Percentiles rank a stretch among this genome's conserved stretches.
phyloP scores from a whole-genome alignment of 1,284 basidiomycete genomes.

The Heterobasidion parviporum region DNA sequence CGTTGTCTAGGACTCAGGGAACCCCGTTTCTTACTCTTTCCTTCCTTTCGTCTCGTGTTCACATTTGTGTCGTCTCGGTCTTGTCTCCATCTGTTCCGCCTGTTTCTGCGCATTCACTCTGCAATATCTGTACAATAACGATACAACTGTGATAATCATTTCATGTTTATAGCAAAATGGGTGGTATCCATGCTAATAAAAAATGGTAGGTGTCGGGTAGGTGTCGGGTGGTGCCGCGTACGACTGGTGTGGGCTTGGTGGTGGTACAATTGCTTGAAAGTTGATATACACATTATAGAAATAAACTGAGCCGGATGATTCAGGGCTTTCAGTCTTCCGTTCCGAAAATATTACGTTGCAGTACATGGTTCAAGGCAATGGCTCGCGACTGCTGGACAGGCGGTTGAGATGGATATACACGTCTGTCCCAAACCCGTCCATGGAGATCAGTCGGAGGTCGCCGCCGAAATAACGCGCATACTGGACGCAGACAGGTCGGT shows the following conservation, averaged over 20 bases:
- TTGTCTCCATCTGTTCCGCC: too few relatives aligned
- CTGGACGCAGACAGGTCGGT: constrained; percentile 25
- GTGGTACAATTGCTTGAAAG: background rate
- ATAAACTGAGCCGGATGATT: too few relatives aligned
- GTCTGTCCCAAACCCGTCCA: constrained; percentile 95
- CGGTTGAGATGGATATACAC: constrained; percentile 89
- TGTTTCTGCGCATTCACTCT: background rate
- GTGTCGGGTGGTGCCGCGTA: too few relatives aligned
- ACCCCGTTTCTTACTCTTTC: too few relatives aligned
- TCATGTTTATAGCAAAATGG: background rate
- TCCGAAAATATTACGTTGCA: too few relatives aligned
- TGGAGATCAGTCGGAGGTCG: constrained; percentile 91
- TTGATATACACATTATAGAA: background rate
- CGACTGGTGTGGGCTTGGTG: too few relatives aligned
- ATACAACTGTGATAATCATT: too few relatives aligned
- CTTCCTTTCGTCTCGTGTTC: too few relatives aligned
- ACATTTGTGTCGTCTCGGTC: too few relatives aligned
- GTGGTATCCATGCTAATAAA: background rate
- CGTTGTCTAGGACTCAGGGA: too few relatives aligned
- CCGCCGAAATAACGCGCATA: constrained; percentile 97
- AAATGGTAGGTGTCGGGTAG: too few relatives aligned
- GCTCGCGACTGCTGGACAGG: constrained; percentile 76
- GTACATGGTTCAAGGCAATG: constrained; percentile 38
- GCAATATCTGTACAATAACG: background rate
- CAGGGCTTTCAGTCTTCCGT: too few relatives aligned